Evolutionary conservation across 345 rosid genomes (phyloP).

Genomic region (Syzygium aqueum): DNA sequence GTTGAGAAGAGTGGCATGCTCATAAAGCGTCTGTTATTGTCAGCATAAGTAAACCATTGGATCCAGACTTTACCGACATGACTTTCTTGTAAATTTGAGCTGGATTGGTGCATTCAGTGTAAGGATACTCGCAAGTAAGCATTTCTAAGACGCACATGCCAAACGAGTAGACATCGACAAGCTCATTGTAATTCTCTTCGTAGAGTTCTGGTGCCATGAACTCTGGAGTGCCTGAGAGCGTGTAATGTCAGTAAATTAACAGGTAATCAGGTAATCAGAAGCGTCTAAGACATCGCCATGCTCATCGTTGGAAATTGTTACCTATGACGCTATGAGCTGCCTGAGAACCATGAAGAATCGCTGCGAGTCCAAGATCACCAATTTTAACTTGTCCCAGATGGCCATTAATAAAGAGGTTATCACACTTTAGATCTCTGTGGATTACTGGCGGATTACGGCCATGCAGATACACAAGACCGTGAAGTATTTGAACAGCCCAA

Average conservation of each 20-base stretch:
- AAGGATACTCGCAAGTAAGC: slow-evolving; percentile 85
- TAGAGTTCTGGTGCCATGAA: slow-evolving; percentile 98
- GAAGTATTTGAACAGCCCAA: slow-evolving; percentile 82
- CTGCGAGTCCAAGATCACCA: slow-evolving; percentile 89
- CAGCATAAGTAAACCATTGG: background rate
- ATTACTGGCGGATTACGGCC: slow-evolving; percentile 84
- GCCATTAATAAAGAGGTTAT: slow-evolving; percentile 87
- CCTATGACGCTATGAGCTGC: slow-evolving; percentile 90
- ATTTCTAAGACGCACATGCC: slow-evolving; percentile 95
- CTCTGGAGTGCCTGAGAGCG: slow-evolving; percentile 73
- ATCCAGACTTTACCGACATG: slow-evolving; percentile 38
- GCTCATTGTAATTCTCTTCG: slow-evolving; percentile 85
- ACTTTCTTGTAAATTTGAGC: slow-evolving; percentile 98
- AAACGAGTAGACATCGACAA: slow-evolving; percentile 83
- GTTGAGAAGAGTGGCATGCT: background rate
- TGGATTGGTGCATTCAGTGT: slow-evolving; percentile 76
- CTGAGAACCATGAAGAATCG: slow-evolving; percentile 59
- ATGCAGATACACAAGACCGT: slow-evolving; percentile 61
- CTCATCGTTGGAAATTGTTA: background rate
- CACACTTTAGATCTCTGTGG: slow-evolving; percentile 90
- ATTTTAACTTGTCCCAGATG: slow-evolving; percentile 87
- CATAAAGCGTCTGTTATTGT: background rate
- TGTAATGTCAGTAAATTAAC: background rate
- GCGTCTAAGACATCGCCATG: background rate
- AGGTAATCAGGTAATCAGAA: background rate